phyloP scores from a whole-genome alignment of 2,329 filamentous ascomycete genomes.

The Rhynchosporium secalis region DNA sequence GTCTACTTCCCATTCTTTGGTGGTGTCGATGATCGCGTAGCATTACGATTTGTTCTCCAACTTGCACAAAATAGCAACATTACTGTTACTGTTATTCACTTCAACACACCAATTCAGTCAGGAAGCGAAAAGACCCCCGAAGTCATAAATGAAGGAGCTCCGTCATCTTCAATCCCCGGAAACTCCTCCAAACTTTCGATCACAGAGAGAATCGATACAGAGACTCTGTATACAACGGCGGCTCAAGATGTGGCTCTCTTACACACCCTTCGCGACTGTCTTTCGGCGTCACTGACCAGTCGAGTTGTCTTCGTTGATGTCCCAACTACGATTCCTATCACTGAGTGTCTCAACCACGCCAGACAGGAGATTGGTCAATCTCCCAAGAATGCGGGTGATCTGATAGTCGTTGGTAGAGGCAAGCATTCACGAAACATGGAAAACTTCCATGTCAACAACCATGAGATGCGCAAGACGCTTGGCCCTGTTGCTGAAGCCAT shows the following conservation, averaged over 20 bases:
- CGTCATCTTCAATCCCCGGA: not conserved
- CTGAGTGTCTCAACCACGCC: constrained; percentile 51
- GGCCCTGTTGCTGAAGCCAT: constrained; percentile 61
- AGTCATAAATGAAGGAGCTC: constrained; percentile 13
- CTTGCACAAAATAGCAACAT: constrained; percentile 77
- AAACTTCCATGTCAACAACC: constrained; percentile 33
- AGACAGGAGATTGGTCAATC: constrained; percentile 59
- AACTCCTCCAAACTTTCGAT: constrained; percentile 27
- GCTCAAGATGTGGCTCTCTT: constrained; percentile 52
- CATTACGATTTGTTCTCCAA: constrained; percentile 79
- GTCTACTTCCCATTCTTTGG: constrained; percentile 88
- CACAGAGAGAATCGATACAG: constrained; percentile 29
- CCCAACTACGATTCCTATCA: constrained; percentile 44
- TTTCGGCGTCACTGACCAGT: constrained; percentile 50
- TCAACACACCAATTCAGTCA: constrained; percentile 42
- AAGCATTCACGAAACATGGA: constrained; percentile 30
- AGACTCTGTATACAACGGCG: constrained; percentile 29
- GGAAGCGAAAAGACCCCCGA: constrained; percentile 23
- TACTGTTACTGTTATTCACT: constrained; percentile 72
- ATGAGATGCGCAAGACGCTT: constrained; percentile 53
- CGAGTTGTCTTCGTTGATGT: constrained; percentile 60
- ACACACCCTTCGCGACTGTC: constrained; percentile 54
- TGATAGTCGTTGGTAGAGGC: constrained; percentile 64
- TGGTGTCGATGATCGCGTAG: constrained; percentile 76
- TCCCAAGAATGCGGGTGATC: constrained; percentile 66